These are phyloP conservation scores for Solanum hybrid DNA, from an alignment of 305 asterid genomes.

Conservation along the genomic window DNA sequence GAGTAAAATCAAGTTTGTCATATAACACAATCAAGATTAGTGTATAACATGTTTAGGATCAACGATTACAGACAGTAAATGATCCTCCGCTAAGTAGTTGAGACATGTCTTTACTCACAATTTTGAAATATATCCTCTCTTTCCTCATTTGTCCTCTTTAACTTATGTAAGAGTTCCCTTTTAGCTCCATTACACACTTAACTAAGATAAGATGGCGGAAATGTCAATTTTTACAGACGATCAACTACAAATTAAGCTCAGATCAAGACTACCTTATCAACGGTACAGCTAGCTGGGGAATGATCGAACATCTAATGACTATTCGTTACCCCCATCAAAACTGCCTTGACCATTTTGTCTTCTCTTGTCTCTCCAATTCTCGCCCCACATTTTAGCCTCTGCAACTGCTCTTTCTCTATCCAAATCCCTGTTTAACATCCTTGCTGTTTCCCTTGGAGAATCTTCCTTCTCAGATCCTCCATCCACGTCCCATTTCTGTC, in stretches of 20 bases:
- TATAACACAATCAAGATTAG: background rate
- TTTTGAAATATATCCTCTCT: slow-evolving; percentile 7
- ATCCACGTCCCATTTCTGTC: slow-evolving; percentile 64
- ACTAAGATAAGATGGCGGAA: background rate
- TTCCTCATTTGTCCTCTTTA: slow-evolving; percentile 7
- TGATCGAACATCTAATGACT: background rate
- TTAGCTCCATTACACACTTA: background rate
- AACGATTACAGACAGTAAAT: slow-evolving; percentile 3
- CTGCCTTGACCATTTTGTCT: slow-evolving; percentile 33
- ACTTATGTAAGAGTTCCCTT: background rate
- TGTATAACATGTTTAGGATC: slow-evolving; percentile 6
- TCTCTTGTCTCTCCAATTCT: slow-evolving; percentile 59
- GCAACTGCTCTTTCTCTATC: slow-evolving; percentile 96
- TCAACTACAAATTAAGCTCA: background rate
- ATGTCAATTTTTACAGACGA: slow-evolving; percentile 9
- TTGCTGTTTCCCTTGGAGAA: slow-evolving; percentile 60
- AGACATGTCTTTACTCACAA: slow-evolving; percentile 4
- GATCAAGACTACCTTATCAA: background rate
- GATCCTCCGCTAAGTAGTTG: background rate
- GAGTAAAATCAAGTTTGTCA: background rate
- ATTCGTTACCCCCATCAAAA: slow-evolving; percentile 50
- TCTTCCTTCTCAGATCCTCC: slow-evolving; percentile 78
- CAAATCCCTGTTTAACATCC: slow-evolving; percentile 55
- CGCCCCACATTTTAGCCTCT: slow-evolving; percentile 97
- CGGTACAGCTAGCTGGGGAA: background rate